Percentiles rank a stretch among this genome's conserved stretches.
phyloP scores from a whole-genome alignment of 1,284 basidiomycete species.

The Apiotrichum porosum region DNA sequence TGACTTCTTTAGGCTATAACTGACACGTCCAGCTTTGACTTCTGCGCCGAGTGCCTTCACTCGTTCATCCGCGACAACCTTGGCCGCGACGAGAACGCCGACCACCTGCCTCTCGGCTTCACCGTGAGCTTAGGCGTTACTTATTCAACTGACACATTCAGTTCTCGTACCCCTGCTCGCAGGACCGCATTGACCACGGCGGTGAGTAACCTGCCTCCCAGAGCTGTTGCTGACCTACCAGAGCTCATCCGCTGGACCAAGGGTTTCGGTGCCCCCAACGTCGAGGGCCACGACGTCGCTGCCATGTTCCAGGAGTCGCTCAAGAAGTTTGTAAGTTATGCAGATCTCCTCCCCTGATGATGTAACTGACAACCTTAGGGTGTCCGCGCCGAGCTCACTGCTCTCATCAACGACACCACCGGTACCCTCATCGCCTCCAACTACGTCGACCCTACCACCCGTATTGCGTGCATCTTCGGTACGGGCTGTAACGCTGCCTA shows the following conservation, averaged over 20 bases:
- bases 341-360: neutral
- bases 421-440: conserved; percentile 94
- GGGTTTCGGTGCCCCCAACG: conserved; percentile 88
- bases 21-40: conserved; percentile 64
- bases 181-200: conserved; percentile 91
- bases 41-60: conserved; percentile 90
- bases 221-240: conserved; percentile 15
- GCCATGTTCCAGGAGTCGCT: conserved; percentile 85
- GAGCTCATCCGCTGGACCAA: conserved; percentile 97
- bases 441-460: conserved; percentile 86
- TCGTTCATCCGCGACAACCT: conserved; percentile 71
- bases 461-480: conserved; percentile 94
- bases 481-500: conserved; percentile 98
- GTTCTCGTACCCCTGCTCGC: conserved; percentile 93
- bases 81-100: conserved; percentile 61
- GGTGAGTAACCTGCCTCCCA: conserved; percentile 19
- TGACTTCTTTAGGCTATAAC: neutral
- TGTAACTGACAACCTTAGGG: conserved; percentile 29
- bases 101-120: conserved; percentile 80
- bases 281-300: conserved; percentile 88
- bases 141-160: conserved; percentile 35
- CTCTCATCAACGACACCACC: conserved; percentile 94
- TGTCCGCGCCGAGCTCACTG: conserved; percentile 68
- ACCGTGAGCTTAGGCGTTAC: conserved; percentile 59
- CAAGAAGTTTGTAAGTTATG: conserved; percentile 55